Evolutionary conservation across 148 eudicot genomes (phyloP).

Genomic region (Rhododendron griersonianum): DNA sequence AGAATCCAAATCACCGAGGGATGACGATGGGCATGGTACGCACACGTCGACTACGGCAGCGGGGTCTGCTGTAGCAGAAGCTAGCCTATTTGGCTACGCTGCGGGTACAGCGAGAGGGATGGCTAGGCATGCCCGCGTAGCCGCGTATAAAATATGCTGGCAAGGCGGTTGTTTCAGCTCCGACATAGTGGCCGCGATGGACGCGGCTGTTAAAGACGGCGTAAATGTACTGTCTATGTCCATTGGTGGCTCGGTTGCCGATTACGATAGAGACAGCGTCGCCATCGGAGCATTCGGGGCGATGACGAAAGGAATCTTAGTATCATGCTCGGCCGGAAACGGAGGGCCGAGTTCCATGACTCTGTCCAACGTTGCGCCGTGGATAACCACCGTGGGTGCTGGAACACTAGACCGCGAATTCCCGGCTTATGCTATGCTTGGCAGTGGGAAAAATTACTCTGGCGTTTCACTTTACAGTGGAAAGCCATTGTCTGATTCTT

Average conservation of each 20-base stretch:
- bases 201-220: slow-evolving; percentile 70
- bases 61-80: slow-evolving; percentile 55
- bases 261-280: slow-evolving; percentile 52
- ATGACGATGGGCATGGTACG: slow-evolving; percentile 92
- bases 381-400: slow-evolving; percentile 90
- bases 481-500: slow-evolving; percentile 34
- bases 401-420: slow-evolving; percentile 81
- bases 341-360: slow-evolving; percentile 59
- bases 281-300: slow-evolving; percentile 79
- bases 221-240: slow-evolving; percentile 73
- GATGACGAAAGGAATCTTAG: slow-evolving; percentile 51
- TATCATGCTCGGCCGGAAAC: slow-evolving; percentile 80
- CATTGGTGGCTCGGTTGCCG: slow-evolving; percentile 55
- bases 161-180: slow-evolving; percentile 63
- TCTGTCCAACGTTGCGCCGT: slow-evolving; percentile 78
- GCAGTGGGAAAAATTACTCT: slow-evolving; percentile 53
- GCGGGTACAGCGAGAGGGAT: slow-evolving; percentile 79
- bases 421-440: slow-evolving; percentile 55
- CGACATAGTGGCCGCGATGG: slow-evolving; percentile 82
- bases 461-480: slow-evolving; percentile 80
- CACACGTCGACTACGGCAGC: slow-evolving; percentile 90
- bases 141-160: slow-evolving; percentile 82
- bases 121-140: slow-evolving; percentile 69
- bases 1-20: slow-evolving; percentile 78
- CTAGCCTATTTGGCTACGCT: slow-evolving; percentile 72